These are phyloP conservation scores for Ascodesmis nigricans DNA, from an alignment of 495 filamentous ascomycete genomes.

Conservation along the genomic window DNA sequence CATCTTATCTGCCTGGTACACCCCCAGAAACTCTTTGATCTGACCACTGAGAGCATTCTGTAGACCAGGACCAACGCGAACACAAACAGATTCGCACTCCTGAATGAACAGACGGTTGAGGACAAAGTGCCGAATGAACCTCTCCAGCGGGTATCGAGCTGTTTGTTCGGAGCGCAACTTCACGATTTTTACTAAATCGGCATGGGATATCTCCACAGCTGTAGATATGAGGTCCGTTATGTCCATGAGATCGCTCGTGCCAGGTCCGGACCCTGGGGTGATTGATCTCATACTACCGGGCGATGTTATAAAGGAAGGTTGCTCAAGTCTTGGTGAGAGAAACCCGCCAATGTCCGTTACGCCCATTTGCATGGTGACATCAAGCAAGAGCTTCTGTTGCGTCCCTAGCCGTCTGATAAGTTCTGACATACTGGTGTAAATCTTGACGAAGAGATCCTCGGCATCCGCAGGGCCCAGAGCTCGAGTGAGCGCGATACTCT, in stretches of 20 bases:
- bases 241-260: slow-evolving; percentile 32
- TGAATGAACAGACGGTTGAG: slow-evolving; percentile 88
- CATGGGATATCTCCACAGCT: slow-evolving; percentile 78
- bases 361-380: slow-evolving; percentile 49
- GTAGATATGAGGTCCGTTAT: slow-evolving; percentile 87
- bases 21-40: slow-evolving; percentile 68
- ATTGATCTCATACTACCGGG: slow-evolving; percentile 4
- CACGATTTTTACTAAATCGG: slow-evolving; percentile 75
- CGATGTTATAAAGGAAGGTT: slow-evolving; percentile 20
- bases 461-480: slow-evolving; percentile 65
- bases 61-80: slow-evolving; percentile 57
- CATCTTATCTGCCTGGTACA: slow-evolving; percentile 51
- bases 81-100: slow-evolving; percentile 90
- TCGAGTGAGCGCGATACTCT: slow-evolving; percentile 69
- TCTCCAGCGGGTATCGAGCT: slow-evolving; percentile 10
- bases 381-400: slow-evolving; percentile 86
- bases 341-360: slow-evolving; percentile 21
- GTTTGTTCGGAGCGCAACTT: slow-evolving; percentile 59
- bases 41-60: slow-evolving; percentile 80
- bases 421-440: slow-evolving; percentile 76
- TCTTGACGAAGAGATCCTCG: slow-evolving; percentile 58
- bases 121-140: slow-evolving; percentile 75
- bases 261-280: slow-evolving; percentile 5
- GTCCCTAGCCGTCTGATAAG: slow-evolving; percentile 62
- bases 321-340: slow-evolving; percentile 19